phyloP scores from a whole-genome alignment of 2,329 filamentous ascomycete species.

The Lachnellula occidentalis region DNA sequence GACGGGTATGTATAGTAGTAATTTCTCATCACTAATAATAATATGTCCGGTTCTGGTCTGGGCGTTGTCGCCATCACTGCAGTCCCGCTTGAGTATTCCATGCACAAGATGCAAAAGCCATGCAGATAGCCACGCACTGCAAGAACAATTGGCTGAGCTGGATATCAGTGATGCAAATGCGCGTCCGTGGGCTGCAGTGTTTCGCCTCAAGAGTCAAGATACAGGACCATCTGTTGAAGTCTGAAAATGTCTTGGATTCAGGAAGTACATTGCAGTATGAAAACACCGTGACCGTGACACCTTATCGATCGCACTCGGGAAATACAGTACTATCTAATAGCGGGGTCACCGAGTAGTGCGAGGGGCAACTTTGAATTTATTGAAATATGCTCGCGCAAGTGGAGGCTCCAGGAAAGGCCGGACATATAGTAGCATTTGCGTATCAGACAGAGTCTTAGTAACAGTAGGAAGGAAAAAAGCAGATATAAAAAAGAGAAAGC shows the following conservation, averaged over 20 bases:
- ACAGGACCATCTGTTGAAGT: conserved; percentile 3
- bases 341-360: neutral
- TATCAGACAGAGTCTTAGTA: no score
- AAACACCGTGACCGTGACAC: no score
- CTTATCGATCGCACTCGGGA: conserved; percentile 1
- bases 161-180: conserved; percentile 14
- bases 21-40: neutral
- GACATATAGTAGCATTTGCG: no score
- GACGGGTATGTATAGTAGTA: neutral
- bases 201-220: conserved; percentile 6
- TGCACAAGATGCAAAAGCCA: conserved; percentile 12
- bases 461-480: no score
- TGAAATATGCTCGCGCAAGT: no score
- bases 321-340: neutral
- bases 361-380: no score
- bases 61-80: conserved; percentile 12
- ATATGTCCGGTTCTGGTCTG: neutral
- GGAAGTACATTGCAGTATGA: no score
- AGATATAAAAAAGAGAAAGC: no score
- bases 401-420: no score
- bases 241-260: neutral
- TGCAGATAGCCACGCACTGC: conserved; percentile 15
- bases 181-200: conserved; percentile 13
- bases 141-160: conserved; percentile 15
- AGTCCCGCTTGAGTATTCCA: conserved; percentile 19